Evolutionary conservation across 2,329 filamentous ascomycete genomes (phyloP).

Genomic region (Dactylonectria estremocensis): DNA sequence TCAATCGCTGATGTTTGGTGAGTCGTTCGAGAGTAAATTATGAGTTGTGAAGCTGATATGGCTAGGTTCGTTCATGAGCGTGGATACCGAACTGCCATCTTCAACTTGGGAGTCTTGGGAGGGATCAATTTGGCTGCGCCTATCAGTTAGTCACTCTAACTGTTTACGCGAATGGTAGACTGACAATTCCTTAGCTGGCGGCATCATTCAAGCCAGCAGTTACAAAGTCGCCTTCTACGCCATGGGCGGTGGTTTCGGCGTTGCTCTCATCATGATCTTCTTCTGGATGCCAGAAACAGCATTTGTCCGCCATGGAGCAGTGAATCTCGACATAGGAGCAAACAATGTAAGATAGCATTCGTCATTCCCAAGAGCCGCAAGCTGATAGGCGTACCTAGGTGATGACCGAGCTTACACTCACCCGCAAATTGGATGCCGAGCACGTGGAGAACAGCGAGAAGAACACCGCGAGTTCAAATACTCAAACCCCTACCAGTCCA

Average conservation of each 20-base stretch:
- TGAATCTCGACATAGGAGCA: neutral
- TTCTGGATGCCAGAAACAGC: conserved; percentile 61
- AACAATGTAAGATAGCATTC: too few species aligned
- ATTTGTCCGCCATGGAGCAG: conserved; percentile 44
- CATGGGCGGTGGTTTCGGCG: conserved; percentile 58
- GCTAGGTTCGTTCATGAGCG: conserved; percentile 56
- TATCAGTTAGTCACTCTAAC: neutral
- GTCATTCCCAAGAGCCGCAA: neutral
- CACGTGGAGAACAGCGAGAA: too few species aligned
- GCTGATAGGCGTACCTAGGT: neutral
- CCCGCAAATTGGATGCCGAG: too few species aligned
- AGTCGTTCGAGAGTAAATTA: neutral
- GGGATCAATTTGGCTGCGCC: conserved; percentile 59
- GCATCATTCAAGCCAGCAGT: conserved; percentile 55
- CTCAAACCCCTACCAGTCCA: too few species aligned
- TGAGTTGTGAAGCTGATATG: neutral
- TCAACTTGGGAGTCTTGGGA: conserved; percentile 58
- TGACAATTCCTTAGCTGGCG: conserved; percentile 53
- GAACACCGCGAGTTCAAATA: too few species aligned
- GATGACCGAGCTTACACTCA: too few species aligned
- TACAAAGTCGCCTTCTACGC: conserved; percentile 53
- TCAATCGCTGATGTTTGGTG: conserved; percentile 60
- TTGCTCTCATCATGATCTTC: conserved; percentile 56
- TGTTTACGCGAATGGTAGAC: neutral
- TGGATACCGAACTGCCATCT: conserved; percentile 57